Conservation (phyloP, 768 basidiomycete genomes). For the Suillus brevipes region DNA sequence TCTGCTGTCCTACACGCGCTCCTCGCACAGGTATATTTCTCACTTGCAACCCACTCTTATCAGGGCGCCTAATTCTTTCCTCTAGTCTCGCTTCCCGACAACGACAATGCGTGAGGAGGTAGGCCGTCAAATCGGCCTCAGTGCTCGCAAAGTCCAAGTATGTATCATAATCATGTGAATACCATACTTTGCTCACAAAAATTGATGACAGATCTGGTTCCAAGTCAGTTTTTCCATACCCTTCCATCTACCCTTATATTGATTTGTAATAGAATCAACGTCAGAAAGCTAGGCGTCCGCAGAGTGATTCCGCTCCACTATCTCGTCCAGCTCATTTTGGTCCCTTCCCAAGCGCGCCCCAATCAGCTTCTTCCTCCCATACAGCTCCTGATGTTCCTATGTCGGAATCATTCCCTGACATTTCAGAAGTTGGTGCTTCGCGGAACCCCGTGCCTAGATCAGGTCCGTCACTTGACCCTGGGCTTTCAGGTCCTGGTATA, state of each 20-base stretch:
- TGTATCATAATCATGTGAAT: constrained; percentile 28
- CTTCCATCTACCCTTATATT: constrained; percentile 11
- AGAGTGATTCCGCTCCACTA: constrained; percentile 54
- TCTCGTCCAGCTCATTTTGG: constrained; percentile 62
- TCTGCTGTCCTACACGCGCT: constrained; percentile 85
- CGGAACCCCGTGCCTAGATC: constrained; percentile 14
- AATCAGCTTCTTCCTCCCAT: constrained; percentile 29
- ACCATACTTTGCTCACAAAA: constrained; percentile 13
- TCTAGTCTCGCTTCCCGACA: constrained; percentile 84
- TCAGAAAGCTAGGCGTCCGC: constrained; percentile 81
- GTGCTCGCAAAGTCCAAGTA: constrained; percentile 89
- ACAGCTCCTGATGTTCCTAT: constrained; percentile 12
- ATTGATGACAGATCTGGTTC: constrained; percentile 74
- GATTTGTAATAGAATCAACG: constrained; percentile 67
- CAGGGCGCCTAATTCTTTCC: background rate
- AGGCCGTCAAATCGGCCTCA: constrained; percentile 83
- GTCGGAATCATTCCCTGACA: constrained; percentile 11
- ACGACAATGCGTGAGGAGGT: constrained; percentile 88
- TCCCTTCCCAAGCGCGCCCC: constrained; percentile 52
- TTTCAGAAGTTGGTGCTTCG: constrained; percentile 16
- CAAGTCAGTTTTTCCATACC: constrained; percentile 49
- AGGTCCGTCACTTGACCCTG: constrained; percentile 34
- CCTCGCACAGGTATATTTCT: constrained; percentile 68
- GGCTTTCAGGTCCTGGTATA: constrained; percentile 57
- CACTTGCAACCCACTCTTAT: background rate